Percentiles rank a stretch among this genome's conserved stretches.
These are phyloP conservation scores for Hypoxylon sp. DNA, from an alignment of 2,329 filamentous ascomycete species.

Conservation along the genomic window DNA sequence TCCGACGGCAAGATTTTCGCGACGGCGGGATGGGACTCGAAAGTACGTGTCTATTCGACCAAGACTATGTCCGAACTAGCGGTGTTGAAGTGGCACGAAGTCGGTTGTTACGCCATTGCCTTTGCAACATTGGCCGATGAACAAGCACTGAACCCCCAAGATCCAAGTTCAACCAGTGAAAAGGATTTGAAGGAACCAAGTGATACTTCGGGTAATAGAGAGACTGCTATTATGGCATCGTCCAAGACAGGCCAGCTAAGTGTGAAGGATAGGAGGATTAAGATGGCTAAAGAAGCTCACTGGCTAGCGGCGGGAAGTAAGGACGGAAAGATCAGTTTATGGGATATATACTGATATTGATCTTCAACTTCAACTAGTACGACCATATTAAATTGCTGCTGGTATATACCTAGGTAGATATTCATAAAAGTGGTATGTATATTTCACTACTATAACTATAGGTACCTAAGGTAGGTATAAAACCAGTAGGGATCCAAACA, in stretches of 20 bases:
- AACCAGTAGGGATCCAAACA: not conserved
- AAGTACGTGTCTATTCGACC: conserved; percentile 81
- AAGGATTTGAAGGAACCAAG: conserved; percentile 16
- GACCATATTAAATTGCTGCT: not conserved
- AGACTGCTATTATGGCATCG: conserved; percentile 44
- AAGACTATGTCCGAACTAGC: conserved; percentile 88
- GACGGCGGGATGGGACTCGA: conserved; percentile 92
- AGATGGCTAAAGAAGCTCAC: conserved; percentile 76
- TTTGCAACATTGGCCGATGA: conserved; percentile 67
- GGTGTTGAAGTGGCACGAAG: conserved; percentile 93
- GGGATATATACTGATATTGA: conserved; percentile 79
- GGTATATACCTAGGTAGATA: too few species aligned
- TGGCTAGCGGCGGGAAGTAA: conserved; percentile 94
- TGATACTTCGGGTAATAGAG: conserved; percentile 2
- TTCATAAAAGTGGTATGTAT: not conserved
- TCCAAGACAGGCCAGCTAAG: conserved; percentile 54
- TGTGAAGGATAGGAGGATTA: conserved; percentile 72
- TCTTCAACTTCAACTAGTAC: not conserved
- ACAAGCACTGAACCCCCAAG: not conserved
- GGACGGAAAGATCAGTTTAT: conserved; percentile 93
- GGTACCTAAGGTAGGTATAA: too few species aligned
- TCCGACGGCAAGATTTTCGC: conserved; percentile 86
- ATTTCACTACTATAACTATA: not conserved
- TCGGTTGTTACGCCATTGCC: conserved; percentile 83
- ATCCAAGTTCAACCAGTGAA: conserved; percentile 18